These are phyloP conservation scores for Hypsizygus marmoreus DNA, from an alignment of 768 basidiomycete species.

Conservation along the genomic window DNA sequence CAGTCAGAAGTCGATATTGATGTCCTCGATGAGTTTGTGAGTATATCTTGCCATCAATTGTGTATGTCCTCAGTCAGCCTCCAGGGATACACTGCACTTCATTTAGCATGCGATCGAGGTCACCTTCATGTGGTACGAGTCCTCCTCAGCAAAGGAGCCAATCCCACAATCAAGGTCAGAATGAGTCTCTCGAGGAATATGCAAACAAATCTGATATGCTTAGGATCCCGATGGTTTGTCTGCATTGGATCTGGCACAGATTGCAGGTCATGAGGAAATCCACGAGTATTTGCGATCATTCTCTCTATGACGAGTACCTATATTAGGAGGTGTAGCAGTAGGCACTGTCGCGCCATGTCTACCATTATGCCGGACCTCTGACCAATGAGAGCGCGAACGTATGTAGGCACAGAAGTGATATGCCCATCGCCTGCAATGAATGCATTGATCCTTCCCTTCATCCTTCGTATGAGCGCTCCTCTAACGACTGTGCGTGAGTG, in stretches of 20 bases:
- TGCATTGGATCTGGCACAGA: constrained; percentile 58
- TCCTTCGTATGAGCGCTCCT: too few species aligned
- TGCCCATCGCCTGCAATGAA: too few species aligned
- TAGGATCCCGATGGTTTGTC: constrained; percentile 73
- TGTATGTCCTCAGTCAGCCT: constrained; percentile 7
- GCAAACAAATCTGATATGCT: constrained; percentile 1
- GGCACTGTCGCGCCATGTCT: too few species aligned
- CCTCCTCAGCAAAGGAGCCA: constrained; percentile 66
- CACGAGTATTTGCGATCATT: constrained; percentile 30
- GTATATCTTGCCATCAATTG: constrained; percentile 25
- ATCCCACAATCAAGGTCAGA: constrained; percentile 56
- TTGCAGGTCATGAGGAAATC: constrained; percentile 59
- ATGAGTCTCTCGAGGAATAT: not conserved
- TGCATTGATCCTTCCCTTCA: too few species aligned
- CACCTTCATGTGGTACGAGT: constrained; percentile 54
- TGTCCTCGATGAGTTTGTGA: constrained; percentile 71
- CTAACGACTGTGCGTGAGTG: too few species aligned
- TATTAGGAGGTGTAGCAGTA: not conserved
- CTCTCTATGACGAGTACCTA: not conserved
- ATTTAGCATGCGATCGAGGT: constrained; percentile 86
- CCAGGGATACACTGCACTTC: constrained; percentile 87
- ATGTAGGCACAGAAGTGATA: too few species aligned
- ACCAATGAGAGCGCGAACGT: too few species aligned
- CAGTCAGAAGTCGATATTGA: constrained; percentile 54
- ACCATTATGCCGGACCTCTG: too few species aligned